These are phyloP conservation scores for Tephrocybe sp. DNA, from an alignment of 768 basidiomycete genomes.

Conservation along the genomic window DNA sequence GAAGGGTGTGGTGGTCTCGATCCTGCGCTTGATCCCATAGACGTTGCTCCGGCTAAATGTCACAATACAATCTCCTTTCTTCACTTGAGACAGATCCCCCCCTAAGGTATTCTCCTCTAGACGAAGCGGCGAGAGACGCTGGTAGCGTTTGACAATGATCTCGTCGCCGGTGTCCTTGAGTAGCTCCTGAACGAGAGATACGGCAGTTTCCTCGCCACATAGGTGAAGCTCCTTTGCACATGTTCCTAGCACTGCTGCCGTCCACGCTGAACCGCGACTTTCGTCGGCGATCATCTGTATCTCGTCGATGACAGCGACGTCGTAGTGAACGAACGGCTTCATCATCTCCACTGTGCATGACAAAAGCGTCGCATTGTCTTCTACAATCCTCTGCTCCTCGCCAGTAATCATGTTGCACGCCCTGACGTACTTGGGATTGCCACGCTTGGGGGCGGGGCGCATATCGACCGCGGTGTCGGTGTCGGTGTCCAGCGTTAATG, in stretches of 20 bases:
- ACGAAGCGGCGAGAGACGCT: constrained; percentile 83
- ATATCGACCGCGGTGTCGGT: constrained; percentile 33
- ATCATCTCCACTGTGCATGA: constrained; percentile 97
- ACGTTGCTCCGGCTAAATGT: constrained; percentile 78
- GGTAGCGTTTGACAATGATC: constrained; percentile 75
- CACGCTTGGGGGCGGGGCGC: constrained; percentile 30
- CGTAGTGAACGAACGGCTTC: constrained; percentile 37
- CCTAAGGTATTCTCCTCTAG: constrained; percentile 66
- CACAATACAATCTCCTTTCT: constrained; percentile 89
- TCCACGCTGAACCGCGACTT: constrained; percentile 82
- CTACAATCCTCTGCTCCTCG: constrained; percentile 80
- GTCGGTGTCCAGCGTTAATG: constrained; percentile 25
- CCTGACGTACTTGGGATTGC: constrained; percentile 52
- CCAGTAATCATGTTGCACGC: constrained; percentile 89
- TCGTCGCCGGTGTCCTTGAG: constrained; percentile 82
- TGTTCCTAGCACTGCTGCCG: constrained; percentile 72
- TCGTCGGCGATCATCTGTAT: constrained; percentile 92
- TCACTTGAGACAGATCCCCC: constrained; percentile 58
- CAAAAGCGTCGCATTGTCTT: constrained; percentile 50
- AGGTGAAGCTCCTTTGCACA: constrained; percentile 85
- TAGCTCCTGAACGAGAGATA: constrained; percentile 73
- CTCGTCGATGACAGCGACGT: constrained; percentile 94
- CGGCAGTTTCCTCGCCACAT: constrained; percentile 92
- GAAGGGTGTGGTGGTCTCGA: constrained; percentile 73
- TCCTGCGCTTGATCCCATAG: constrained; percentile 68